Evolutionary conservation across 306 rosid species (phyloP).

Genomic region (Neltuma alba): DNA sequence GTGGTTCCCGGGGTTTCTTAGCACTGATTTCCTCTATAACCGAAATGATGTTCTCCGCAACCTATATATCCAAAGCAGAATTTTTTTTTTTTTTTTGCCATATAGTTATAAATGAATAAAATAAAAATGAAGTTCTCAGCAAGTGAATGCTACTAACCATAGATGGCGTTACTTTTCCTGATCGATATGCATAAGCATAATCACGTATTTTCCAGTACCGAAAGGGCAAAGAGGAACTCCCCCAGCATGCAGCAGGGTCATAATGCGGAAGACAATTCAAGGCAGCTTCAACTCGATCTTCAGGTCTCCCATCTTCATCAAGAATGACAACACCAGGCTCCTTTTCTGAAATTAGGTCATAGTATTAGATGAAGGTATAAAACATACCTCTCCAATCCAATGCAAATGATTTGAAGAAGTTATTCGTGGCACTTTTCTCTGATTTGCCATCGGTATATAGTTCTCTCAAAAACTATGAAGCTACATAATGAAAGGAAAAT

Average conservation of each 20-base stretch:
- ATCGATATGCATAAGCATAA: constrained; percentile 87
- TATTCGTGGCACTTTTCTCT: constrained; percentile 17
- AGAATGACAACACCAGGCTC: constrained; percentile 63
- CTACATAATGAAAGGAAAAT: not conserved
- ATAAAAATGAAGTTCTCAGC: not conserved
- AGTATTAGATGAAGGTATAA: constrained; percentile 12
- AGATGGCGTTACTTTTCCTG: constrained; percentile 71
- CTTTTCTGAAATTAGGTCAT: constrained; percentile 56
- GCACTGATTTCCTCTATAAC: constrained; percentile 58
- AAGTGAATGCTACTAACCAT: constrained; percentile 53
- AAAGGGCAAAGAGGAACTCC: constrained; percentile 49
- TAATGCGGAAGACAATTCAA: constrained; percentile 78
- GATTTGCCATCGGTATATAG: not conserved
- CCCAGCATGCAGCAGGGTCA: constrained; percentile 60
- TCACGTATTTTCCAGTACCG: constrained; percentile 95
- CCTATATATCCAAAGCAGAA: constrained; percentile 46
- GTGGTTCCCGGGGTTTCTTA: constrained; percentile 62
- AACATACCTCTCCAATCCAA: constrained; percentile 25
- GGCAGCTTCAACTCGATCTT: constrained; percentile 71
- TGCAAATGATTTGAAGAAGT: constrained; percentile 13
- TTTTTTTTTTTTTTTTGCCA: constrained; percentile 6
- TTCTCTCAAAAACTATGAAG: not conserved
- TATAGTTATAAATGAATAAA: constrained; percentile 26
- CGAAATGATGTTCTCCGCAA: constrained; percentile 76
- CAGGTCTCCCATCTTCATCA: constrained; percentile 77